Conservation (phyloP, 2,329 filamentous ascomycete species). For the Pseudogymnoascus sp. region DNA sequence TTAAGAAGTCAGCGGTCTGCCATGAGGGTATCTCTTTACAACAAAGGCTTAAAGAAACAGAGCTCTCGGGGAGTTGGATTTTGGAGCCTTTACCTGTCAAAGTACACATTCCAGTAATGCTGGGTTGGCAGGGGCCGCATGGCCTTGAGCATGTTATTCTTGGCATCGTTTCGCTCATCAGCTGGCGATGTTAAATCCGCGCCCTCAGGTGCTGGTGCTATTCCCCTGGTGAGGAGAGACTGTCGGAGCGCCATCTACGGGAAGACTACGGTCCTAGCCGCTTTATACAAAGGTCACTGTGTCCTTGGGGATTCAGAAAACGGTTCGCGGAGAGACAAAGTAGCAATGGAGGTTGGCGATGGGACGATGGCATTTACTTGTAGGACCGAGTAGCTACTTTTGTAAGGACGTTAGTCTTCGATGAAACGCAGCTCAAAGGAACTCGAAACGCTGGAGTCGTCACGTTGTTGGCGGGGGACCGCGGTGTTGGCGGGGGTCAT, state of each 20-base stretch:
- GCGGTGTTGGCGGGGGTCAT: constrained; percentile 1
- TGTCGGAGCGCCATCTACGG: constrained; percentile 47
- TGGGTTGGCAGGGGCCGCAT: constrained; percentile 68
- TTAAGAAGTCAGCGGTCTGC: background rate
- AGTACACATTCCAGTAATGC: constrained; percentile 71
- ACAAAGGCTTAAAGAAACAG: background rate
- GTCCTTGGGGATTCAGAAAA: background rate
- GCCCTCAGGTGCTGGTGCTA: constrained; percentile 54
- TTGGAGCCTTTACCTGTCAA: constrained; percentile 44
- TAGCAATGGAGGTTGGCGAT: background rate
- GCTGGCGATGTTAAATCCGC: constrained; percentile 61
- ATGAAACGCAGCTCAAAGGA: constrained; percentile 9
- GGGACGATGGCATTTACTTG: background rate
- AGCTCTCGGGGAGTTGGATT: background rate
- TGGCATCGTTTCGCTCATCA: constrained; percentile 66
- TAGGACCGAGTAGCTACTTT: constrained; percentile 3
- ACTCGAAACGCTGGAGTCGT: constrained; percentile 7
- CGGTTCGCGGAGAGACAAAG: background rate
- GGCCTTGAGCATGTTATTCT: constrained; percentile 73
- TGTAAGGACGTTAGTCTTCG: background rate
- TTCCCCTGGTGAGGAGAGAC: constrained; percentile 53
- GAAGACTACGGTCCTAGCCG: constrained; percentile 8
- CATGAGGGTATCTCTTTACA: background rate
- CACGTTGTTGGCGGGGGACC: constrained; percentile 1
- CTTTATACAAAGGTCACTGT: constrained; percentile 9